Evolutionary conservation across 345 rosid genomes (phyloP), one percentile per base, ranked within the genome.

Genomic region (Trapa incisa): DNA sequence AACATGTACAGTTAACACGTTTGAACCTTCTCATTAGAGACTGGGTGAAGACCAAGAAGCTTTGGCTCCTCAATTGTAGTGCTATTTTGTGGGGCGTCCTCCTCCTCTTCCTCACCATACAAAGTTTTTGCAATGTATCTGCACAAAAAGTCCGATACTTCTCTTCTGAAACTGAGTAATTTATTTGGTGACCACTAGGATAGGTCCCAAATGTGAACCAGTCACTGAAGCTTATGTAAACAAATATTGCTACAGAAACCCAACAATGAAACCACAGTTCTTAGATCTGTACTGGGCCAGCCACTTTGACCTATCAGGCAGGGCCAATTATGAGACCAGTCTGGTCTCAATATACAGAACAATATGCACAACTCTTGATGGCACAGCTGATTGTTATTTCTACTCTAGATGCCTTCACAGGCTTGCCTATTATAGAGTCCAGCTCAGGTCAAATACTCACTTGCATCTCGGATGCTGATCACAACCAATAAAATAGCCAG

Each of bases 401-500:
- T 22, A 22, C 29, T 22, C 29, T 22, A 22, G 29, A 22, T 22
- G 29, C 29, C 29, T 22, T 22, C 29, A 22, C 29, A 22, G 29
- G 29, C 29, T 22, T 22, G 29, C 29, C 29, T 22, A 22, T 22
- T 22, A 22, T 22, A 22, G 29, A 22, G 29, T 22, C 29, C 29
- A 22, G 29, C 29, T 22, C 6, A 16, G 35, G 12, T 16, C 5
- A 38, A 64, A 43, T 69, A 85, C 97, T 88, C 81, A 94, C 99
- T 81, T 91, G 99, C 99, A 94, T 63, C 72, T 77, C 68, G 99
- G 99, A 79, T 85, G 91, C 71, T 83, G 89, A 82, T 89, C 85
- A 71, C 99, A 94, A 66, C 97, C 96, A 69, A 94, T 82, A 71
- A 89, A 91, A 81, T 89, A 94, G 78, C 97, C 97, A 3, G 89